Percentiles rank a stretch among this genome's conserved stretches.
Conservation (phyloP, 352 stramenopile species). For the Globisporangium solare region DNA sequence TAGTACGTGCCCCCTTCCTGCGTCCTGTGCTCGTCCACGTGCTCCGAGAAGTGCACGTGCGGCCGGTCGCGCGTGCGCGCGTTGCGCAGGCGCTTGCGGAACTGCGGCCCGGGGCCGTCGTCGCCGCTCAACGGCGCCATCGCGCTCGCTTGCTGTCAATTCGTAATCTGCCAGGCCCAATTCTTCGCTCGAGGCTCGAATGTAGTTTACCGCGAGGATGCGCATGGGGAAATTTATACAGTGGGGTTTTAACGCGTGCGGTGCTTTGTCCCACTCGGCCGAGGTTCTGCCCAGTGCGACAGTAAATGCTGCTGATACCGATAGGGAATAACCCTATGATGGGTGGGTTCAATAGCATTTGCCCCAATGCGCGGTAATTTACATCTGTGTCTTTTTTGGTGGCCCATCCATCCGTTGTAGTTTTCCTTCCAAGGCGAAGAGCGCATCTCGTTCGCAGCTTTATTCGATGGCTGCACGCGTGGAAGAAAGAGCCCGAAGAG, state of each 20-base stretch:
- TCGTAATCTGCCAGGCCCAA: background rate
- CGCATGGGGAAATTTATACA: background rate
- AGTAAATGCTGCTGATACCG: no score
- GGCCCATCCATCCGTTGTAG: background rate
- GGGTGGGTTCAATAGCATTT: no score
- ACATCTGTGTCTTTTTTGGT: background rate
- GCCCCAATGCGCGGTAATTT: background rate
- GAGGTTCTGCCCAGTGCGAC: no score
- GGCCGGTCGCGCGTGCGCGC: conserved; percentile 1
- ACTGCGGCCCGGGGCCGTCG: background rate
- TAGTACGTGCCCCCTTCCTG: conserved; percentile 40
- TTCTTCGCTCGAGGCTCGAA: background rate
- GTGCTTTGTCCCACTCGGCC: background rate
- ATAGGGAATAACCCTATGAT: no score
- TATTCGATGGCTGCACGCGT: background rate
- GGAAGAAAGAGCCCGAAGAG: no score
- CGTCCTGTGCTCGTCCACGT: conserved; percentile 23
- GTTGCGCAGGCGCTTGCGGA: background rate
- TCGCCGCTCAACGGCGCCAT: conserved; percentile 10
- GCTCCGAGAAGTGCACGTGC: conserved; percentile 51
- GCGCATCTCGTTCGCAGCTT: background rate
- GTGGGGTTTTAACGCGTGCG: background rate
- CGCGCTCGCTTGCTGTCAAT: background rate
- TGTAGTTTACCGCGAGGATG: background rate
- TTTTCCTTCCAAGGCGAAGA: background rate